phyloP scores from a whole-genome alignment of 768 basidiomycete species.

The Russula vinacea region DNA sequence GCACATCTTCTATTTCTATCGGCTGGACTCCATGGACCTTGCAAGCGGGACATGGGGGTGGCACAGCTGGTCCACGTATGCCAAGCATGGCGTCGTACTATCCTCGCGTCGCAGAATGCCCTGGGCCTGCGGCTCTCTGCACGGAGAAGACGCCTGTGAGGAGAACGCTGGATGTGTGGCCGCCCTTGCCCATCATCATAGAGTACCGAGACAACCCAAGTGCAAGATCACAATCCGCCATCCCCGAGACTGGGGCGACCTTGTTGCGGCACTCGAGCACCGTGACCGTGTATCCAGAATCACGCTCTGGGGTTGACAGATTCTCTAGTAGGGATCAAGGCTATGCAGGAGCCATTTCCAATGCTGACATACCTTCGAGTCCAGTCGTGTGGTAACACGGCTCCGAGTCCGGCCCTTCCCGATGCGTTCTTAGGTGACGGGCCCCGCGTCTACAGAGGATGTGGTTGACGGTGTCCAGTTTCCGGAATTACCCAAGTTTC shows the following conservation, averaged over 20 bases:
- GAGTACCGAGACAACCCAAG: neutral
- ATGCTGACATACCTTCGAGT: neutral
- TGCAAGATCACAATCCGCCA: neutral
- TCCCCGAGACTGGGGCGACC: neutral
- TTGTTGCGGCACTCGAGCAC: neutral
- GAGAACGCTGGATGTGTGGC: neutral
- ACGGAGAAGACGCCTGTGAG: neutral
- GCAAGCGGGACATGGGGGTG: neutral
- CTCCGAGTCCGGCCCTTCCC: neutral
- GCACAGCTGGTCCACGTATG: neutral
- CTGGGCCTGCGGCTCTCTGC: neutral
- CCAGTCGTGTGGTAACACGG: neutral
- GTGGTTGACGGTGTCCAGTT: neutral
- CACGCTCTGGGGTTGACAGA: neutral
- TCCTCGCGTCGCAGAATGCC: neutral
- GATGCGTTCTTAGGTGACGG: neutral
- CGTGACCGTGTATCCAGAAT: neutral
- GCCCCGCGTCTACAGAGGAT: neutral
- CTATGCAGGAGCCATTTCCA: neutral
- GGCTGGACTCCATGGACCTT: neutral
- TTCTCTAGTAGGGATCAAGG: neutral
- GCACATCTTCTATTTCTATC: neutral
- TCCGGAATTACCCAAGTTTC: neutral
- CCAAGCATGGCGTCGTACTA: neutral
- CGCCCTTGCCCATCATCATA: neutral